Evolutionary conservation across 2,329 filamentous ascomycete species (phyloP).

Genomic region (Tolypocladium nubicola): DNA sequence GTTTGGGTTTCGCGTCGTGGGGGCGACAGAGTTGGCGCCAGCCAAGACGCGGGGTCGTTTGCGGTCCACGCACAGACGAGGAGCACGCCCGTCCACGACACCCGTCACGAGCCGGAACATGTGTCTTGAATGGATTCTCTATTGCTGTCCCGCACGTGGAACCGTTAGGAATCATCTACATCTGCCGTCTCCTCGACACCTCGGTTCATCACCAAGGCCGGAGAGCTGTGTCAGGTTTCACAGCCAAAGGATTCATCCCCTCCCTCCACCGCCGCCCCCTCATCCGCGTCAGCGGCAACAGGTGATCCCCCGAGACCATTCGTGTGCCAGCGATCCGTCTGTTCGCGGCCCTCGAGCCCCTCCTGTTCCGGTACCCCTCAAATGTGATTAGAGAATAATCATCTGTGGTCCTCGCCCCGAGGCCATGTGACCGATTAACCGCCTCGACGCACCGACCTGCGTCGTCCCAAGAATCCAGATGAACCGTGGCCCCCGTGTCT

Average conservation of each 20-base stretch:
- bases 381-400: background rate
- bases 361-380: background rate
- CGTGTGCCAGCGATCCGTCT: background rate
- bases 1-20: background rate
- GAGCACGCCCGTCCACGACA: background rate
- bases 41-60: background rate
- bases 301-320: background rate
- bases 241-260: background rate
- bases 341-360: background rate
- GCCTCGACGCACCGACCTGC: background rate
- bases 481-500: background rate
- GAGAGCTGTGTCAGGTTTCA: background rate
- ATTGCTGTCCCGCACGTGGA: background rate
- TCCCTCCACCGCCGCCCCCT: background rate
- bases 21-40: background rate
- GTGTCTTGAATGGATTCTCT: background rate
- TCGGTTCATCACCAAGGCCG: background rate
- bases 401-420: background rate
- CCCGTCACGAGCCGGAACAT: background rate
- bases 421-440: background rate
- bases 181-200: background rate
- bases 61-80: background rate
- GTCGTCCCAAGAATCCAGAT: background rate
- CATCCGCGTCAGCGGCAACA: background rate
- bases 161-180: background rate